A percentile compares a stretch with the other conserved stretches of the same genome.
Conservation (phyloP, 2,329 filamentous ascomycete genomes). For the Didymella arachidicola region DNA sequence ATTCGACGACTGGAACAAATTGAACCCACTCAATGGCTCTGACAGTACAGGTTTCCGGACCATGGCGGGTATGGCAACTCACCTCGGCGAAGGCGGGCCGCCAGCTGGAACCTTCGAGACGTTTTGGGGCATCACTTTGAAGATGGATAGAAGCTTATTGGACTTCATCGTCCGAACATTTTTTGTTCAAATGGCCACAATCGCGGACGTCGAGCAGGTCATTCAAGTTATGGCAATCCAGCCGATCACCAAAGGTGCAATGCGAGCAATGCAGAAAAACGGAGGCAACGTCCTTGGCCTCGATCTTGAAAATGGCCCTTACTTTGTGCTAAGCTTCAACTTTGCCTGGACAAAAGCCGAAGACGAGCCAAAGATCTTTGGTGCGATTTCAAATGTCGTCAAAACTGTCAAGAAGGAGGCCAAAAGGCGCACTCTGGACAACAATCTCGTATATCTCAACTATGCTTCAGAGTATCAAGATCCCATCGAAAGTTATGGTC, state of each 20-base stretch:
- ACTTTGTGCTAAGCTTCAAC: slow-evolving; percentile 27
- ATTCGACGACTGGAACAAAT: slow-evolving; percentile 33
- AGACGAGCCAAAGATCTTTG: slow-evolving; percentile 23
- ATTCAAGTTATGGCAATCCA: slow-evolving; percentile 28
- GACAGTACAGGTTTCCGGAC: slow-evolving; percentile 34
- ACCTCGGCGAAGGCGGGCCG: slow-evolving; percentile 21
- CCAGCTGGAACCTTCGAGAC: slow-evolving; percentile 22
- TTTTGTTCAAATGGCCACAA: slow-evolving; percentile 21
- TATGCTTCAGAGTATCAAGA: slow-evolving; percentile 48
- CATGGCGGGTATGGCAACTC: slow-evolving; percentile 30
- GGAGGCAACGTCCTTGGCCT: slow-evolving; percentile 40
- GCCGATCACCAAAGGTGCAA: slow-evolving; percentile 23
- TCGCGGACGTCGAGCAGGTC: slow-evolving; percentile 28
- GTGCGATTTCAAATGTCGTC: slow-evolving; percentile 18
- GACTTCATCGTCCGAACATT: slow-evolving; percentile 25
- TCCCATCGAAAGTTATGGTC: slow-evolving; percentile 52
- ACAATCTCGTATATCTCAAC: slow-evolving; percentile 27
- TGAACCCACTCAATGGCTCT: slow-evolving; percentile 18
- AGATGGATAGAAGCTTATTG: slow-evolving; percentile 26
- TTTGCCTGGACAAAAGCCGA: slow-evolving; percentile 17
- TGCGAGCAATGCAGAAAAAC: slow-evolving; percentile 26
- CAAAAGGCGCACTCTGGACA: slow-evolving; percentile 14
- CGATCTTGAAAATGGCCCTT: slow-evolving; percentile 23
- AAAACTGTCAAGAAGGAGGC: slow-evolving; percentile 18
- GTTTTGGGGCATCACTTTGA: slow-evolving; percentile 33